These are phyloP conservation scores for Penicillium goetzii DNA, from an alignment of 495 filamentous ascomycete species.

Conservation along the genomic window DNA sequence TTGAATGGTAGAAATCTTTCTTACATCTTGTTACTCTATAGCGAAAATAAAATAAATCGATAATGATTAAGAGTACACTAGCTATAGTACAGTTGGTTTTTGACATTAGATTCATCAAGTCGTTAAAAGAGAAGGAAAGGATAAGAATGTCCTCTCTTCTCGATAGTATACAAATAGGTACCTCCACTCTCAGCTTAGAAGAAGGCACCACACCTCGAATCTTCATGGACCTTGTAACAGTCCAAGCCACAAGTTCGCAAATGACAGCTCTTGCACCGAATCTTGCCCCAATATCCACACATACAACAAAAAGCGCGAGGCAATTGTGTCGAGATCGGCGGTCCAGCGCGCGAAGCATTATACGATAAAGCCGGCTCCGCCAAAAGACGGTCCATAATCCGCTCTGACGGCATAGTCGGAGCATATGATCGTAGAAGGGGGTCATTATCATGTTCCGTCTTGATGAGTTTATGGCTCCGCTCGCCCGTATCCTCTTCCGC, in stretches of 20 bases:
- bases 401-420: conserved; percentile 65
- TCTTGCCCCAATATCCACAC: conserved; percentile 91
- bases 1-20: conserved; percentile 42
- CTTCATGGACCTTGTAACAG: conserved; percentile 78
- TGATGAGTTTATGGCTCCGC: conserved; percentile 38
- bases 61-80: conserved; percentile 15
- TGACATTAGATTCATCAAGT: conserved; percentile 32
- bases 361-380: conserved; percentile 78
- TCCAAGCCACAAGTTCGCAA: conserved; percentile 78
- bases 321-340: conserved; percentile 57
- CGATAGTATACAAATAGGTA: conserved; percentile 19
- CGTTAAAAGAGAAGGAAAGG: conserved; percentile 18
- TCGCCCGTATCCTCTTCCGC: conserved; percentile 30
- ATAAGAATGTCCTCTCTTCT: conserved; percentile 1
- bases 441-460: conserved; percentile 57
- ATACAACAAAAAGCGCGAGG: conserved; percentile 78
- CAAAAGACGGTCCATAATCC: conserved; percentile 68
- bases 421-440: conserved; percentile 65
- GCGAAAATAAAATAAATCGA: conserved; percentile 3
- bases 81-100: conserved; percentile 26
- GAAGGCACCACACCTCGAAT: conserved; percentile 75
- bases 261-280: conserved; percentile 84
- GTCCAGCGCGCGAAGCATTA: conserved; percentile 68
- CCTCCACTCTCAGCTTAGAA: conserved; percentile 31
- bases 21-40: not conserved